Base-by-base conservation (phyloP, 345 rosid genomes). In the Citrus hindsii region DNA sequence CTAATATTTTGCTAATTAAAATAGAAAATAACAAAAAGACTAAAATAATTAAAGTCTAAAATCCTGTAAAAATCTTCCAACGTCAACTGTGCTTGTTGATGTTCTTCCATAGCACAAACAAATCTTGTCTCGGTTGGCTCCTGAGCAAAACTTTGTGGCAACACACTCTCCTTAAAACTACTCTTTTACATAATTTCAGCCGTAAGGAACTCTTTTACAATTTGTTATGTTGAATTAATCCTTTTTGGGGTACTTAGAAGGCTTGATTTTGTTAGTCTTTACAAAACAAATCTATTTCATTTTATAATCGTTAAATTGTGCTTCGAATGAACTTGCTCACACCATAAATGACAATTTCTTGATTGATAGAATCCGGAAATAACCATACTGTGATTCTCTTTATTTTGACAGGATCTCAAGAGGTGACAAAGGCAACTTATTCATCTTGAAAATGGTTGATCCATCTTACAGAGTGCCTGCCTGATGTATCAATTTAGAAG, bases 351-450 rank as follows among this genome's bases (percentile, higher is more conserved):
- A 25, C 46, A 35, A 25, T 30, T 67, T 22, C 38, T 22, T 73
- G 28, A 40, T 53, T 24, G 65, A 51, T 28, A 6, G 24, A 16
- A 7, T 18, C 21, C 2, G 2, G n/a, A 19, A 65, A 32, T 65
- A 22, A 30, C 0, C 22, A 69, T 53, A 6, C 16, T 21, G 33
- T 69, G 6, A 35, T 13, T 76, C 16, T 16, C 40, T 9, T 59
- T 40, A 25, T 22, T 40, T 46, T 28, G 65, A 77, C 92, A 95
- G 99, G 82, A 35, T 93, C 77, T 92, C 98, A 51, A 91, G 98
- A 75, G 99, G 99, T 38, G 98, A 93, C 83, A 89, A 87, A 76
- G 99, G 98, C 9, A 95, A 93, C 80, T 81, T 95, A 87, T 95
- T 95, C 85, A 46, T 95, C 85, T 79, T 95, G 88, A 95, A 91